Evolutionary conservation across 129 eudicot genomes (phyloP).

Genomic region (Cynara cardunculus): DNA sequence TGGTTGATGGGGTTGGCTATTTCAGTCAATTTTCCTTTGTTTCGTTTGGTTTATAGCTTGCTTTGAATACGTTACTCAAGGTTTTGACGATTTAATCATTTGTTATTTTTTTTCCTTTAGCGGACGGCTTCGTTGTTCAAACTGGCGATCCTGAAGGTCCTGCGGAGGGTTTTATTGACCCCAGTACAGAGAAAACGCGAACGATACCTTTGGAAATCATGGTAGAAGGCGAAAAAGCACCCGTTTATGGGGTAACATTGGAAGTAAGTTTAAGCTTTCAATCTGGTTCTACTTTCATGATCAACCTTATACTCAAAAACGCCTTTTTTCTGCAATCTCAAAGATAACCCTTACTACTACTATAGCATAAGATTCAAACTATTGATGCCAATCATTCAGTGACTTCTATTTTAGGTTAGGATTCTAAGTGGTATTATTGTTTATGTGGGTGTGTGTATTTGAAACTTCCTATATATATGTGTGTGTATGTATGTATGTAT

Average conservation of each 20-base stretch:
- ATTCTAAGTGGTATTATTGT: not conserved
- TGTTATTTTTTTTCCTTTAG: conserved; percentile 36
- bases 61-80: not conserved
- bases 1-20: too few species aligned
- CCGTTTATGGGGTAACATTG: conserved; percentile 80
- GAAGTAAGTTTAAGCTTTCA: conserved; percentile 56
- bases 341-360: not conserved
- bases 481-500: not conserved
- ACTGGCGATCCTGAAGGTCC: conserved; percentile 99
- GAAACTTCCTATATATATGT: too few species aligned
- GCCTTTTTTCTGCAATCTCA: not conserved
- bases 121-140: conserved; percentile 98
- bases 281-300: not conserved
- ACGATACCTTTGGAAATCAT: conserved; percentile 87
- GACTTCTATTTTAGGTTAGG: not conserved
- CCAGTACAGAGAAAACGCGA: conserved; percentile 91
- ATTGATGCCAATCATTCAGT: not conserved
- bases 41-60: not conserved
- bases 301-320: not conserved
- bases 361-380: not conserved
- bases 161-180: conserved; percentile 97
- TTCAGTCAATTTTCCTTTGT: too few species aligned
- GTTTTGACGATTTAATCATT: conserved; percentile 4
- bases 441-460: not conserved
- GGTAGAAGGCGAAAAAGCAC: conserved; percentile 89